Evolutionary conservation across 1,139 yeast species (phyloP), one percentile per base, ranked within the genome.

Genomic region (Debaryomyces singareniensis): DNA sequence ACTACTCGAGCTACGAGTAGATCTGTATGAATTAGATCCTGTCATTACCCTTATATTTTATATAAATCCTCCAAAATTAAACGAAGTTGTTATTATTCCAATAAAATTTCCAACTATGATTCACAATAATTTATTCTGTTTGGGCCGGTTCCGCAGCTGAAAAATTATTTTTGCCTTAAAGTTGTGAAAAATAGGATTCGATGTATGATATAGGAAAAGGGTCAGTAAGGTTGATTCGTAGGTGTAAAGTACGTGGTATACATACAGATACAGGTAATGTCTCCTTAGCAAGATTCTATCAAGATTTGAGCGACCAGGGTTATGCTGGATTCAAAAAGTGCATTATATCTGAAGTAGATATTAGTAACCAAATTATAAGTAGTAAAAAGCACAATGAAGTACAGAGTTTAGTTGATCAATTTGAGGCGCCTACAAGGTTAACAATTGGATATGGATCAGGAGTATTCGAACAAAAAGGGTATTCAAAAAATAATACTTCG

Each of bases 401-500:
- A 26, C 55, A 67, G 14, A 55, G 64, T 2, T 67, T 83, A 3
- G 51, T 79, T 14, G 54, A 72, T 50, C 59, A 69, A 26, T 84
- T 85, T 50, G 58, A 72, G 29, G 81, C 87, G 1, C 87, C 91
- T 1, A 71, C 84, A 14, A 61, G 74, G 33, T 81, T 71, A 43
- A 80, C 91, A 1, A 80, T 89, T 53, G 99, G 97, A 0, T 93
- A 93, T 53, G 99, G 99, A 1, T 83, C 95, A 5, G 96, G 96
- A 3, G 96, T 93, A 1, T 83, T 93, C 44, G 71, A 78, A 18
- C 98, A 93, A 52, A 47, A 44, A 3, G 87, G 87, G 4, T 73
- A 75, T 16, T n/a, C 7, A 7, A 53, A 58, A 14, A 38, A 42
- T 45, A 56, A 28, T 14, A 27, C 15, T 5, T 79, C 87, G 1